Evolutionary conservation across 495 filamentous ascomycete species (phyloP).

Genomic region (Apodospora peruviana): DNA sequence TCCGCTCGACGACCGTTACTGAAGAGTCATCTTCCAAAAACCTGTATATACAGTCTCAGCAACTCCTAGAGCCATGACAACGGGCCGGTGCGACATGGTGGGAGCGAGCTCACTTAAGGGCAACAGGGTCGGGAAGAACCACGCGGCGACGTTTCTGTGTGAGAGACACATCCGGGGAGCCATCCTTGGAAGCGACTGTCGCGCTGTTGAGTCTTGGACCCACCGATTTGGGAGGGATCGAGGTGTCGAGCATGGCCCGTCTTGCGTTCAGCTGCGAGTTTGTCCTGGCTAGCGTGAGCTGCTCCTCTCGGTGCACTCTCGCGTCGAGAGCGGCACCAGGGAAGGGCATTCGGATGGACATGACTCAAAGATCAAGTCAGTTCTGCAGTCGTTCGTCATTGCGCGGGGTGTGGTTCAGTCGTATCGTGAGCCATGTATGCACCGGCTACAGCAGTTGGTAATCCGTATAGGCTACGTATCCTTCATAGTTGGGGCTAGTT

Average conservation of each 20-base stretch:
- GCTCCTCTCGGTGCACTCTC: conserved; percentile 28
- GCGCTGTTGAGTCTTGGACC: conserved; percentile 7
- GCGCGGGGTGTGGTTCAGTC: too few species aligned
- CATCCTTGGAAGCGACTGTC: conserved; percentile 3
- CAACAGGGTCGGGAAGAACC: conserved; percentile 69
- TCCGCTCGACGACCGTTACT: conserved; percentile 68
- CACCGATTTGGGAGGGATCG: conserved; percentile 2
- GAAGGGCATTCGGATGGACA: conserved; percentile 23
- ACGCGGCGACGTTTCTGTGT: conserved; percentile 40
- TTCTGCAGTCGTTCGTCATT: too few species aligned
- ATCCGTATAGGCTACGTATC: too few species aligned
- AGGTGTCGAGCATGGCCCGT: conserved; percentile 5
- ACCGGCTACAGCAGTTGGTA: neutral
- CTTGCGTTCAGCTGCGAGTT: conserved; percentile 14
- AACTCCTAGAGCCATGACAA: too few species aligned
- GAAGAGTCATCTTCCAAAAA: conserved; percentile 86
- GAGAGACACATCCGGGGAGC: conserved; percentile 9
- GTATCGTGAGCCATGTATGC: neutral
- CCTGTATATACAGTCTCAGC: too few species aligned
- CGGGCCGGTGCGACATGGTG: too few species aligned
- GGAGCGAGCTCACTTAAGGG: conserved; percentile 46
- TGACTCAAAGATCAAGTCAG: conserved; percentile 7
- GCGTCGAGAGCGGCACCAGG: conserved; percentile 20
- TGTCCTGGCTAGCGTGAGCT: conserved; percentile 22
- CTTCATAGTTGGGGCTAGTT: too few species aligned